These are phyloP conservation scores for Dentipellis fragilis DNA, from an alignment of 768 basidiomycete genomes.

Conservation along the genomic window DNA sequence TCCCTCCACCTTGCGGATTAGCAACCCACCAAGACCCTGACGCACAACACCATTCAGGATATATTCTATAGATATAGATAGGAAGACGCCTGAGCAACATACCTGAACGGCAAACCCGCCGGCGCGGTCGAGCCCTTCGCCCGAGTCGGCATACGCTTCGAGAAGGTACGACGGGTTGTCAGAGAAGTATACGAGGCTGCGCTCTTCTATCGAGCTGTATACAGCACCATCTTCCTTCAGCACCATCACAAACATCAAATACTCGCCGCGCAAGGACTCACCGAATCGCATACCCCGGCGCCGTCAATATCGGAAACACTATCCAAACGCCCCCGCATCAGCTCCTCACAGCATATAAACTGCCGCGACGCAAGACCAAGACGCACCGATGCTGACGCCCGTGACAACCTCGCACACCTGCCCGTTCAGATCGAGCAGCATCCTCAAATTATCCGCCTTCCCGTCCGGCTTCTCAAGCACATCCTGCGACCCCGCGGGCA, in stretches of 20 bases:
- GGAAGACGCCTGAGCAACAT: slow-evolving; percentile 9
- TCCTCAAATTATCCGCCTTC: slow-evolving; percentile 75
- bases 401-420: slow-evolving; percentile 87
- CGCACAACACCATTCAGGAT: not conserved
- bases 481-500: slow-evolving; percentile 48
- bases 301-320: slow-evolving; percentile 68
- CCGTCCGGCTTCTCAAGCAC: slow-evolving; percentile 81
- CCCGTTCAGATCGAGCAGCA: slow-evolving; percentile 84
- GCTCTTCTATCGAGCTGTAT: slow-evolving; percentile 69
- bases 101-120: slow-evolving; percentile 96
- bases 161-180: slow-evolving; percentile 51
- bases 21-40: slow-evolving; percentile 71
- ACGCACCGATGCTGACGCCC: slow-evolving; percentile 71
- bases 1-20: slow-evolving; percentile 81
- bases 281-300: slow-evolving; percentile 72
- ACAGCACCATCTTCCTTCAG: not conserved
- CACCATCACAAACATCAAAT: not conserved
- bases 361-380: too few species aligned
- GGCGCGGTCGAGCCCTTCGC: slow-evolving; percentile 80
- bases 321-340: not conserved
- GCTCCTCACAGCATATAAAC: not conserved
- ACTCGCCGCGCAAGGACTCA: slow-evolving; percentile 14
- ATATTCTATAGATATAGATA: not conserved
- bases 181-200: slow-evolving; percentile 67
- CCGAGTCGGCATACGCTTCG: slow-evolving; percentile 73